Conservation (phyloP, 805 yeast genomes). For the Yamadazyma nakazawae region DNA sequence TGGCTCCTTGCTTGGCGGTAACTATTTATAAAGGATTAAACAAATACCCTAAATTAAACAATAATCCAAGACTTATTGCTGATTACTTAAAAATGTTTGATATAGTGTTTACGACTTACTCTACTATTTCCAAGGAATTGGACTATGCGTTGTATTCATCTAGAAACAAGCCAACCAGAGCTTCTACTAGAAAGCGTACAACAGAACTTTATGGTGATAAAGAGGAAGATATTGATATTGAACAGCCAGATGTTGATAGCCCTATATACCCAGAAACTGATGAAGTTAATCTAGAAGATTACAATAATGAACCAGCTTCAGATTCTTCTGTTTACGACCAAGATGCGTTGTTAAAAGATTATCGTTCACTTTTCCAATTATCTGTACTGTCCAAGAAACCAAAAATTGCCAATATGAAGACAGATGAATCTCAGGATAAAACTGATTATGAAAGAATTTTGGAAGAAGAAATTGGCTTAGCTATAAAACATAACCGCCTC, state of each 20-base stretch:
- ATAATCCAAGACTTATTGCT: constrained; percentile 44
- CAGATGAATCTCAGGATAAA: constrained; percentile 18
- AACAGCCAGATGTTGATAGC: background rate
- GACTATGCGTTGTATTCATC: constrained; percentile 77
- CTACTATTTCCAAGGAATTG: constrained; percentile 66
- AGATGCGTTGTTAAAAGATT: constrained; percentile 15
- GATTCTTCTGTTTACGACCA: constrained; percentile 7
- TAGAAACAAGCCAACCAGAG: constrained; percentile 45
- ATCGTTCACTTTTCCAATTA: constrained; percentile 25
- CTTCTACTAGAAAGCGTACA: constrained; percentile 23
- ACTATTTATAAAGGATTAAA: constrained; percentile 60
- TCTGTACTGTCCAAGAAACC: constrained; percentile 23
- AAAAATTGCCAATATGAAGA: constrained; percentile 22
- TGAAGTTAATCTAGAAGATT: background rate
- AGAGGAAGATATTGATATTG: constrained; percentile 1
- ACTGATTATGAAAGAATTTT: constrained; percentile 33
- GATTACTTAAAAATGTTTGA: constrained; percentile 61
- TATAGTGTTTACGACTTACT: constrained; percentile 77
- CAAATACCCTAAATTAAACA: constrained; percentile 23
- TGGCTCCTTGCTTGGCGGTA: constrained; percentile 60
- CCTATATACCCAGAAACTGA: background rate
- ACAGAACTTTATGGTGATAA: constrained; percentile 10
- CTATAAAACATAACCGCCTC: constrained; percentile 25
- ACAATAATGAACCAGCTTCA: background rate
- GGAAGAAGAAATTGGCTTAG: constrained; percentile 30